Evolutionary conservation across 164 flowering plant species (phyloP).

Genomic region (Protea cynaroides): DNA sequence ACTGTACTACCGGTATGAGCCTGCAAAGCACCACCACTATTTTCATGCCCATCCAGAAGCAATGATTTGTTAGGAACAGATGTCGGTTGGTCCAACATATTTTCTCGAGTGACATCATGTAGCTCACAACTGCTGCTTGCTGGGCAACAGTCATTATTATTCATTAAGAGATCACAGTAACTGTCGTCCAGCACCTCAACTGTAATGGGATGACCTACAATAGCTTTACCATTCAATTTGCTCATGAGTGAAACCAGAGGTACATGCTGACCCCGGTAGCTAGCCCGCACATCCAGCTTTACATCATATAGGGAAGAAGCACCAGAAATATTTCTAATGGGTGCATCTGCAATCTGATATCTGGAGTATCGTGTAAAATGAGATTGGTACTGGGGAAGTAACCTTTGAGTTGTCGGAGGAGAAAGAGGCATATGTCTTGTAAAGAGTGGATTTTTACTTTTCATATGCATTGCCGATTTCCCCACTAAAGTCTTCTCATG

Average conservation of each 20-base stretch:
- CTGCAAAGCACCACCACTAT: conserved; percentile 4
- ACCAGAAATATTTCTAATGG: conserved; percentile 12
- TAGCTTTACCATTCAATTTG: conserved; percentile 67
- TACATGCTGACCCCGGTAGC: conserved; percentile 49
- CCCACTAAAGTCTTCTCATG: background rate
- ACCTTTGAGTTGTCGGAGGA: conserved; percentile 26
- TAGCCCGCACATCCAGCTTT: conserved; percentile 50
- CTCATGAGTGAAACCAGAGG: conserved; percentile 86
- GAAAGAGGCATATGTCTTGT: conserved; percentile 13
- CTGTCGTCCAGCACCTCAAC: conserved; percentile 58
- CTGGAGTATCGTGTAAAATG: conserved; percentile 37
- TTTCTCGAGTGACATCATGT: conserved; percentile 13
- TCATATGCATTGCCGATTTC: background rate
- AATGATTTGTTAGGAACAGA: background rate
- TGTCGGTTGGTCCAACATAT: conserved; percentile 7
- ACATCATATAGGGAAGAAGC: conserved; percentile 49
- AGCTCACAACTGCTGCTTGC: conserved; percentile 17
- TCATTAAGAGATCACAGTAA: conserved; percentile 29
- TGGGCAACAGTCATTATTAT: conserved; percentile 13
- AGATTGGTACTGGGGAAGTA: conserved; percentile 43
- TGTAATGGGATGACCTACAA: conserved; percentile 72
- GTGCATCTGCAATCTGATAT: conserved; percentile 31
- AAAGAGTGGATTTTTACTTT: background rate
- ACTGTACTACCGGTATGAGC: conserved; percentile 5
- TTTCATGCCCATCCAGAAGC: background rate